Base-by-base conservation (phyloP, 768 basidiomycete species). In the Nidula microcarpa region DNA sequence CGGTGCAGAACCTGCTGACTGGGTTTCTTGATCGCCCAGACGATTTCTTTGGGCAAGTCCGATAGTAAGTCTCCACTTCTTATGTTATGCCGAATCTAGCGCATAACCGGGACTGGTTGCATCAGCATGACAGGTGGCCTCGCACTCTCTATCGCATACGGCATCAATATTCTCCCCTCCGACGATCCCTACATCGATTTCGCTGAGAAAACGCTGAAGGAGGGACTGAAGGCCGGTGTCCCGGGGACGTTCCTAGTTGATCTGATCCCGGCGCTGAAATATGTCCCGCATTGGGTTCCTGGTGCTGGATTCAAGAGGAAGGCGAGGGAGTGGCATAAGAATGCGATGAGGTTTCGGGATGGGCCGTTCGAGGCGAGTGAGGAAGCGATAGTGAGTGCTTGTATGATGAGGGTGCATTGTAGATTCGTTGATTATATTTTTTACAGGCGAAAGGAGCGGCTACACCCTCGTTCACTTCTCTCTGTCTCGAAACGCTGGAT, bases 261-360 rank as follows among this genome's bases (percentile, higher is more conserved):
- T 53, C 47, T 54, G 4, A 45, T 74, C 16, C 68, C 71, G 1
- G 32, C 60, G 7, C 54, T 72, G 32, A 63, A 62, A 59, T 61
- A 77, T 55, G 53, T 85, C 2, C 84, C 84, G 0, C 54, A 62
- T 39, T 85, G 80, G 81, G 61, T 79, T 36, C 84, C 84, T 5
- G 84, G 83, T 10, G 75, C 79, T 0, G 70, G 70, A 1, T 85
- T 84, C 71, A 72, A 77, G 61, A 68, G 68, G 13, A 74, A 80
- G 47, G 82, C 81, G 0, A 61, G 37, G 3, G 53, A 55, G 2
- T 84, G 81, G 82, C 63, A 63, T 13, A 60, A 60, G 37, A 56
- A 62, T 10, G 60, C 68, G 13, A 47, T 64, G 14, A 59, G 66
- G 14, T 70, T 75, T 67, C 56, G 66, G 35, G 63, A 72, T 13